Evolutionary conservation across 768 basidiomycete genomes (phyloP), one percentile per base, ranked within the genome.

Genomic region (Leccinum ochraceum): DNA sequence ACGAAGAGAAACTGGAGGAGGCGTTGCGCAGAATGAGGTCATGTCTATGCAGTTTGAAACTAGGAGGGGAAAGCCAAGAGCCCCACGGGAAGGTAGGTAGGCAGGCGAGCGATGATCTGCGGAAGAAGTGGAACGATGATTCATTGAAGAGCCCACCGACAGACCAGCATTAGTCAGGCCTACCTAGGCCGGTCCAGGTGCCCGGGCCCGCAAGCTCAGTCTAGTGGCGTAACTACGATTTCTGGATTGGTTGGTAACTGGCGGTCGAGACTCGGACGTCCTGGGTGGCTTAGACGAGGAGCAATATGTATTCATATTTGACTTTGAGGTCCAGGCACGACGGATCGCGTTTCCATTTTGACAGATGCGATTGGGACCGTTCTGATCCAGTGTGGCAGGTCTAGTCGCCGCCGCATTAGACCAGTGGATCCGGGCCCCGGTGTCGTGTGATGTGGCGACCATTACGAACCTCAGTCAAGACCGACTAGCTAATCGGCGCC

Each of bases 1-100:
- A 76, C 55, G 68, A 77, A 1, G 81, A 84, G 54, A 85, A 85
- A 62, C 24, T 62, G 28, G 66, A 76, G 11, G 44, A 61, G 44
- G 37, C 57, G 52, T 39, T 59, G 53, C 8, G 48, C 54, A 6
- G 71, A 44, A 46, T 61, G 24, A 67, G 71, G 34, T 32, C 0
- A 16, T 37, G 36, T 37, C 17, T n/a, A 42, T 42, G 39, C 8
- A 42, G 9, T 42, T 42, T 44, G 42, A n/a, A 10, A 44, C n/a
- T n/a, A 10, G 42, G 42, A 44, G 42, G 42, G 17, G 14, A 16
- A 34, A 13, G 36, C 6, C 36, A 7, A 16, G 37, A 37, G 37
- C 7, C 7, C 16, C 37, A 37, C 3, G 37, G 6, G 37, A 37
- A 37, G 37, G 37, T 16, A 37, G 37, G 37, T 3, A 37, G 37